Percentiles rank a stretch among this genome's conserved stretches.
phyloP scores from a whole-genome alignment of 2,329 filamentous ascomycete genomes.

The Thielaviopsis musarum region DNA sequence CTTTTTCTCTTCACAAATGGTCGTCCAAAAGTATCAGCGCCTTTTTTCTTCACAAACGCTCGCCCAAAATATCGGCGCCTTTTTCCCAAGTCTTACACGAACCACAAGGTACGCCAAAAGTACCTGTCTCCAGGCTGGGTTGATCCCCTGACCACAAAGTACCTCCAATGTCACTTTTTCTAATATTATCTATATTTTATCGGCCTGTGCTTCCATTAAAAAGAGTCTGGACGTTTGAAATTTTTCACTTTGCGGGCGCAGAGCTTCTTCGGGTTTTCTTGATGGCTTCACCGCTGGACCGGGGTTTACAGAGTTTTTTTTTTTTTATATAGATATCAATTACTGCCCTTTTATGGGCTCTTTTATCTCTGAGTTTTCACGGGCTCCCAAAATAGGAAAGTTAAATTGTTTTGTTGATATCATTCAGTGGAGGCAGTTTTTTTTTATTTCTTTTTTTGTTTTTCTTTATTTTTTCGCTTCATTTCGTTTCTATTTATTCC shows the following conservation, averaged over 20 bases:
- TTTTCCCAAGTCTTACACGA: neutral
- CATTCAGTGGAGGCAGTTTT: neutral
- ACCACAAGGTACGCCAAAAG: neutral
- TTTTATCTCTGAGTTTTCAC: neutral
- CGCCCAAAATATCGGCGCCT: neutral
- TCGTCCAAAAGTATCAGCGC: too few relatives aligned
- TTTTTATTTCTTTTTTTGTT: neutral
- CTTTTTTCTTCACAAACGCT: too few relatives aligned
- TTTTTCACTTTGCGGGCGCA: constrained; percentile 1
- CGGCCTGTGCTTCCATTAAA: neutral
- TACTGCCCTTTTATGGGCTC: too few relatives aligned
- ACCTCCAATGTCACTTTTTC: neutral
- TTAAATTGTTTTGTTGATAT: neutral
- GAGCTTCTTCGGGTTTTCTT: neutral
- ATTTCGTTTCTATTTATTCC: too few relatives aligned
- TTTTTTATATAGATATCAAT: too few relatives aligned
- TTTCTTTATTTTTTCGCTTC: neutral
- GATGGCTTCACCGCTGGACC: neutral
- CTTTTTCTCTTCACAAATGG: too few relatives aligned
- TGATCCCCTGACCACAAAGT: neutral
- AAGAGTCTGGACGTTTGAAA: neutral
- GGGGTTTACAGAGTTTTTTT: neutral
- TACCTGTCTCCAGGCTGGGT: neutral
- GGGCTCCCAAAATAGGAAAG: neutral
- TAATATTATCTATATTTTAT: neutral